These are phyloP conservation scores for Leavenworthia alabamica DNA, from an alignment of 345 rosid genomes.

Conservation along the genomic window DNA sequence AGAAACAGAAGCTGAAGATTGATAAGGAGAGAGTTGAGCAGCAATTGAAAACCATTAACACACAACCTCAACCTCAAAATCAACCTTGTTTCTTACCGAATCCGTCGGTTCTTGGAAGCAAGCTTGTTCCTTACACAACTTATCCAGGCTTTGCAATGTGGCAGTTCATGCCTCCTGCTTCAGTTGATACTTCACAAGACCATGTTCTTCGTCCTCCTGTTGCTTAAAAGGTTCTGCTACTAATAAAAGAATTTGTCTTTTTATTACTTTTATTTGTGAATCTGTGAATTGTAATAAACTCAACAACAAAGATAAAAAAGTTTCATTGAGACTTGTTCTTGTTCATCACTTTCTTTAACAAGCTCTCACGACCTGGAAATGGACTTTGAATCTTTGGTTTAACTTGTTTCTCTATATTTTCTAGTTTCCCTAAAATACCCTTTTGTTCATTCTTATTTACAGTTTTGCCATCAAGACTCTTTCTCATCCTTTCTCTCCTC, in stretches of 20 bases:
- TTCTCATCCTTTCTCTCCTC: slow-evolving; percentile 37
- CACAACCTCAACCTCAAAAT: slow-evolving; percentile 42
- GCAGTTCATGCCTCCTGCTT: slow-evolving; percentile 96
- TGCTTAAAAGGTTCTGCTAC: slow-evolving; percentile 41
- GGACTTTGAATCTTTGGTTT: slow-evolving; percentile 37
- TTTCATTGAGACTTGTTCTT: slow-evolving; percentile 19
- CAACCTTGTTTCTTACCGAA: slow-evolving; percentile 55
- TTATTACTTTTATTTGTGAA: neutral
- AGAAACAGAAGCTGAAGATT: slow-evolving; percentile 71
- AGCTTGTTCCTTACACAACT: slow-evolving; percentile 69
- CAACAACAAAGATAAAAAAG: neutral
- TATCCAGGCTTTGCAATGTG: slow-evolving; percentile 96
- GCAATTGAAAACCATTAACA: slow-evolving; percentile 41
- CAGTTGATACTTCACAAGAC: slow-evolving; percentile 87
- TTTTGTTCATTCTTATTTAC: slow-evolving; percentile 14
- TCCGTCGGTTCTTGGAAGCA: slow-evolving; percentile 63
- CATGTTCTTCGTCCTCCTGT: slow-evolving; percentile 91
- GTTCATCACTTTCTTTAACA: slow-evolving; percentile 42
- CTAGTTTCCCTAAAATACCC: slow-evolving; percentile 31
- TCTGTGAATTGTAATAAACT: neutral
- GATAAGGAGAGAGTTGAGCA: slow-evolving; percentile 76
- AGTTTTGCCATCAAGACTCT: slow-evolving; percentile 23
- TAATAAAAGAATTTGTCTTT: neutral
- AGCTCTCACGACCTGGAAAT: slow-evolving; percentile 64
- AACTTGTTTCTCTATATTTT: slow-evolving; percentile 9